phyloP scores from a whole-genome alignment of 2,329 filamentous ascomycete species.

The Colletotrichum aenigma region DNA sequence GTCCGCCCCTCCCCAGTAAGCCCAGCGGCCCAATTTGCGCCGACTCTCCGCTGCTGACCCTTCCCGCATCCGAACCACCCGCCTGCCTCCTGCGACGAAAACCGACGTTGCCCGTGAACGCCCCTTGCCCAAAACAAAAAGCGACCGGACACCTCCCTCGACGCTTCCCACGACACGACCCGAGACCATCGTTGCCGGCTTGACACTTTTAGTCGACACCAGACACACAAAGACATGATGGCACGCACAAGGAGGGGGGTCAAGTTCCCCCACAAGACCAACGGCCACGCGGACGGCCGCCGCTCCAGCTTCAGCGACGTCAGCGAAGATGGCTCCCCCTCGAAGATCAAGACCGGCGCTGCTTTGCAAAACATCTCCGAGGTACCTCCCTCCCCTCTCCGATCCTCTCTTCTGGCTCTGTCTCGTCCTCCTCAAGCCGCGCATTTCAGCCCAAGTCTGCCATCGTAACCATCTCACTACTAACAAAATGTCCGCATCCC shows the following conservation, averaged over 20 bases:
- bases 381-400: constrained; percentile 22
- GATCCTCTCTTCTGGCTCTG: not conserved
- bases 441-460: not conserved
- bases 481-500: not conserved
- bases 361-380: constrained; percentile 42
- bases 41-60: constrained; percentile 5
- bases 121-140: not conserved
- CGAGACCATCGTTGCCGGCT: not conserved
- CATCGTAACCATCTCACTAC: not conserved
- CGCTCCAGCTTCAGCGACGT: constrained; percentile 75
- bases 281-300: constrained; percentile 58
- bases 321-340: constrained; percentile 61
- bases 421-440: not conserved
- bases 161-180: not conserved
- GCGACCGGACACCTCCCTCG: not conserved
- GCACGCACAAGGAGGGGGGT: constrained; percentile 53
- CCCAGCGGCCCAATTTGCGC: constrained; percentile 16
- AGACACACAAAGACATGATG: constrained; percentile 27
- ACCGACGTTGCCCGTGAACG: not conserved
- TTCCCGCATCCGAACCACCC: constrained; percentile 17
- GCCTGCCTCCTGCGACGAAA: not conserved
- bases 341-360: constrained; percentile 22
- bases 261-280: constrained; percentile 58
- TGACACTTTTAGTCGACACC: not conserved
- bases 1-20: not conserved